Evolutionary conservation across 306 rosid genomes (phyloP).

Genomic region (Amphicarpaea edgeworthii): DNA sequence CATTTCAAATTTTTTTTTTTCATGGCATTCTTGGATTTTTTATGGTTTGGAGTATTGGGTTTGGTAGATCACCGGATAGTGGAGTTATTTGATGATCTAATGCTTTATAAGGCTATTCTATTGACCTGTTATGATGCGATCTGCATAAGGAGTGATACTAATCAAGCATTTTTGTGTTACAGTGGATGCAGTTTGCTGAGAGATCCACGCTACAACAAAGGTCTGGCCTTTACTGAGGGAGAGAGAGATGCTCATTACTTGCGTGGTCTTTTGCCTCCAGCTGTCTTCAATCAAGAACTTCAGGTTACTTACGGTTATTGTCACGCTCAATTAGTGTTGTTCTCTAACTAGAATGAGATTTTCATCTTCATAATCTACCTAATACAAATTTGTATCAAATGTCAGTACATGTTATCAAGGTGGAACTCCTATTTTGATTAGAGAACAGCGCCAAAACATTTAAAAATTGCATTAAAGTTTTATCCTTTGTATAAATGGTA

Average conservation of each 20-base stretch:
- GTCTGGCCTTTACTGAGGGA: conserved; percentile 81
- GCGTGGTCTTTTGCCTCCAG: conserved; percentile 95
- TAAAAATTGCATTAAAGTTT: background rate
- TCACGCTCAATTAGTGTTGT: background rate
- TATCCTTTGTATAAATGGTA: background rate
- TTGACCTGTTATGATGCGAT: background rate
- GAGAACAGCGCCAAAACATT: background rate
- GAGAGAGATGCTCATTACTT: conserved; percentile 97
- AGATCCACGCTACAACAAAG: conserved; percentile 96
- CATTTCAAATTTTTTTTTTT: background rate
- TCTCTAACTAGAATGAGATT: background rate
- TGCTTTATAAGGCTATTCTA: background rate
- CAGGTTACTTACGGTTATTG: conserved; percentile 70
- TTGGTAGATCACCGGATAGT: background rate
- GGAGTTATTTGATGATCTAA: background rate
- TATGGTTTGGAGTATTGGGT: background rate
- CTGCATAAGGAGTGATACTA: conserved; percentile 18
- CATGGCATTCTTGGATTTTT: background rate
- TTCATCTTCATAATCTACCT: background rate
- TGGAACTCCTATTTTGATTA: background rate
- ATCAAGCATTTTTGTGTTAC: conserved; percentile 45
- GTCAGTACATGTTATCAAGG: background rate
- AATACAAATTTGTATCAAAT: background rate
- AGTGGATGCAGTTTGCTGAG: conserved; percentile 86
- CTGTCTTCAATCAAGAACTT: conserved; percentile 75